Base-by-base conservation (phyloP, 1,284 basidiomycete genomes). In the Marasmius oreades region DNA sequence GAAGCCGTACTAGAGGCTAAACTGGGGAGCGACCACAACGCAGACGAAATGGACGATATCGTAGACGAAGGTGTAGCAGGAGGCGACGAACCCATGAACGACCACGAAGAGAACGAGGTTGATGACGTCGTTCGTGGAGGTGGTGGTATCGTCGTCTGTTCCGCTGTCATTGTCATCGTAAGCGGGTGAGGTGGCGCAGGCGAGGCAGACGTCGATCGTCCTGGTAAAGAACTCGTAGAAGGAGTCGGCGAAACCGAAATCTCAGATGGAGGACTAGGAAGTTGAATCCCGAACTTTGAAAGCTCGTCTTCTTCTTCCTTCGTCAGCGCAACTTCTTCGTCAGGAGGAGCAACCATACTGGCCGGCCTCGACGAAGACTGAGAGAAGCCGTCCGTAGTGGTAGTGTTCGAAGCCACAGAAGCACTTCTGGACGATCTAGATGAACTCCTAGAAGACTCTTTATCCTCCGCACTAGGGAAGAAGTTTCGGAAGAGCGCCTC, bases 401-500 rank as follows among this genome's bases (percentile, higher is more conserved):
- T 48, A 12, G 53, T 20, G 14, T 33, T 57, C 12, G 53, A 39
- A 16, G 55, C 39, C 48, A 51, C 33, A 7, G 45, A 45, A 34
- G 47, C 23, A 8, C 18, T 7, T 3, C 16, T 34, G 50, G 5
- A 18, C 8, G 20, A 5, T 45, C 34, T 6, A 12, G 47, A 46
- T n/a, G 37, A 20, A 3, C 34, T 34, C 22, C 37, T 37, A 26
- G 55, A 45, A 42, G 62, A 51, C 31, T 60, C 58, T 54, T 43
- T 58, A 51, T 82, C 82, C 59, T 88, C 87, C 0, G 77, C 75
- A 33, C 81, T 84, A 0, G 88, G 90, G 85, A 92, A 93, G 74
- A 93, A 93, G 70, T 92, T 90, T 57, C 86, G 79, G 81, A 92
- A 93, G 31, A 93, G 77, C 26, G 84, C 81, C 68, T 90, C 87